A percentile compares a stretch with the other conserved stretches of the same genome.
phyloP scores from a whole-genome alignment of 257 asterid genomes.

The Salvia splendens region DNA sequence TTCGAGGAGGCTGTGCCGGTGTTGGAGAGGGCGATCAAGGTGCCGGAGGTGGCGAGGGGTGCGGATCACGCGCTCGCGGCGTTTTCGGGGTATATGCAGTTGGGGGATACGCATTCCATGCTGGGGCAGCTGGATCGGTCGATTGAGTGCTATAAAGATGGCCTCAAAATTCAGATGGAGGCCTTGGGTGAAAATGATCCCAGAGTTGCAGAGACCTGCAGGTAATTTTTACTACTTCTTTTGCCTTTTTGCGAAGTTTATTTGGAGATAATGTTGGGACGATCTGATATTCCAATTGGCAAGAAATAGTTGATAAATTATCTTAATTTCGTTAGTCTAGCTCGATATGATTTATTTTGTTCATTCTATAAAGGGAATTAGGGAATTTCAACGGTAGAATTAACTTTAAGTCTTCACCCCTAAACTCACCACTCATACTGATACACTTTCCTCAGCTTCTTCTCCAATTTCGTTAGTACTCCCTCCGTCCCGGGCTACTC shows the following conservation, averaged over 20 bases:
- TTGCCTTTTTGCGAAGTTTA: neutral
- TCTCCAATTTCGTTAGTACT: too few species aligned
- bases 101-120: slow-evolving; percentile 97
- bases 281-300: slow-evolving; percentile 6
- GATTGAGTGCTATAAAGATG: slow-evolving; percentile 75
- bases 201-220: slow-evolving; percentile 92
- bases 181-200: slow-evolving; percentile 94
- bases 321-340: neutral
- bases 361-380: neutral
- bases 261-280: neutral
- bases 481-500: too few species aligned
- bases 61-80: slow-evolving; percentile 97
- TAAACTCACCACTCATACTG: neutral
- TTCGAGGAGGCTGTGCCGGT: slow-evolving; percentile 95
- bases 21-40: slow-evolving; percentile 81
- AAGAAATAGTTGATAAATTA: neutral
- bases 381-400: neutral
- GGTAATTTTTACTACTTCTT: slow-evolving; percentile 40
- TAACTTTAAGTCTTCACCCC: too few species aligned
- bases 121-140: slow-evolving; percentile 96
- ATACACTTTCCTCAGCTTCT: neutral
- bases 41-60: slow-evolving; percentile 80
- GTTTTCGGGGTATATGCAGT: slow-evolving; percentile 91
- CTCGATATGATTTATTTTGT: neutral
- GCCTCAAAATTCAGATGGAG: slow-evolving; percentile 91